These are phyloP conservation scores for Aschersonia sp. DNA, from an alignment of 2,329 filamentous ascomycete genomes.

Conservation along the genomic window DNA sequence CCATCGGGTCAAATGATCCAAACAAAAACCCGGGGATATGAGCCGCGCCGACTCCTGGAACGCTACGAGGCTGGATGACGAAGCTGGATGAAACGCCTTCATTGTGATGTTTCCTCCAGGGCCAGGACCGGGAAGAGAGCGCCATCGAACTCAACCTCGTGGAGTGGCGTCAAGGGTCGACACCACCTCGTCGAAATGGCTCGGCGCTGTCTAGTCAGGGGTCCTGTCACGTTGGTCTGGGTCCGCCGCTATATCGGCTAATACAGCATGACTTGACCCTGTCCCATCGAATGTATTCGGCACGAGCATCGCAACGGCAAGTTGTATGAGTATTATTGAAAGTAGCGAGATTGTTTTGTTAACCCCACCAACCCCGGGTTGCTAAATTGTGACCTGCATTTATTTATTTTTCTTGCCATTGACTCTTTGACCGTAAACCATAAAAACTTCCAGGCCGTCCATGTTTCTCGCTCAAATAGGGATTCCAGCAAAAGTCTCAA, in stretches of 20 bases:
- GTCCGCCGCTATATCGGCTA: background rate
- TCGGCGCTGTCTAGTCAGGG: conserved; percentile 1
- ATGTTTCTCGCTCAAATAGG: too few species aligned
- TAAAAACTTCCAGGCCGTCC: too few species aligned
- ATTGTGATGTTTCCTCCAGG: background rate
- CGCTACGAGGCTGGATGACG: background rate
- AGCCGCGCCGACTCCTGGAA: background rate
- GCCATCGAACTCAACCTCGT: background rate
- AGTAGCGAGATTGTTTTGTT: background rate
- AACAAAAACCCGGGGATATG: background rate
- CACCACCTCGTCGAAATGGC: background rate
- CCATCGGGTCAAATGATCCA: background rate
- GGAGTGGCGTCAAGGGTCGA: background rate
- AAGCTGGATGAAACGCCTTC: background rate
- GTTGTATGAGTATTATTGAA: background rate
- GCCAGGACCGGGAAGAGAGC: too few species aligned
- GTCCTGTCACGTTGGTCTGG: conserved; percentile 1
- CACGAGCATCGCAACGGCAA: background rate
- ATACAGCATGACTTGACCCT: background rate
- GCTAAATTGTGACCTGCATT: background rate
- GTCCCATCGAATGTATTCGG: background rate
- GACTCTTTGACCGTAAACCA: too few species aligned
- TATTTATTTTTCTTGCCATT: conserved; percentile 1
- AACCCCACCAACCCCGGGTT: background rate
- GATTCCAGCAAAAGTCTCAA: too few species aligned